A percentile compares a stretch with the other conserved stretches of the same genome.
phyloP scores from a whole-genome alignment of 2,329 filamentous ascomycete species.

The Paramyrothecium sp. region DNA sequence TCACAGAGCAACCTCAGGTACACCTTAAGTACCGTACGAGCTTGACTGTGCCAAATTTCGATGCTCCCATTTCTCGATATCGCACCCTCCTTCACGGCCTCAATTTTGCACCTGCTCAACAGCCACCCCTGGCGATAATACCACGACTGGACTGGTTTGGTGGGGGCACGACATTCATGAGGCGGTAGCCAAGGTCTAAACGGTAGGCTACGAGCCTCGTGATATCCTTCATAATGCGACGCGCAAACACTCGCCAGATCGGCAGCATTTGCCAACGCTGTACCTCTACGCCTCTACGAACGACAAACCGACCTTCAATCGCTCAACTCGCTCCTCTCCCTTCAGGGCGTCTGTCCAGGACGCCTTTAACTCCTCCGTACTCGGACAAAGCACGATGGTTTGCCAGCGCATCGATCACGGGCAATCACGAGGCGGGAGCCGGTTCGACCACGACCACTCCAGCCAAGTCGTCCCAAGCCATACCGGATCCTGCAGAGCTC shows the following conservation, averaged over 20 bases:
- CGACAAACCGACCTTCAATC: conserved; percentile 19
- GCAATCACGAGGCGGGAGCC: not conserved
- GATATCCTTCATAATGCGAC: conserved; percentile 33
- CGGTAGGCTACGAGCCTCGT: not conserved
- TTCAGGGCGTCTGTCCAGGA: not conserved
- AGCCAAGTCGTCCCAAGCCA: conserved; percentile 13
- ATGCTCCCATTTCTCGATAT: not conserved
- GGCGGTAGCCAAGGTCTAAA: not conserved
- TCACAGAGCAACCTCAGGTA: too few relatives aligned
- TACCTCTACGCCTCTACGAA: conserved; percentile 28
- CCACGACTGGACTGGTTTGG: too few relatives aligned
- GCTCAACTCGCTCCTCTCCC: conserved; percentile 9
- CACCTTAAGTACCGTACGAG: not conserved
- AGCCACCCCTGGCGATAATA: too few relatives aligned
- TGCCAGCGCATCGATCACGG: not conserved
- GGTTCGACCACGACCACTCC: not conserved
- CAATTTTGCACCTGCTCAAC: too few relatives aligned
- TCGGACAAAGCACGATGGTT: not conserved
- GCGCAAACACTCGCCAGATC: conserved; percentile 26
- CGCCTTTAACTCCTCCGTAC: not conserved
- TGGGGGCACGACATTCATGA: not conserved
- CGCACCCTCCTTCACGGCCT: too few relatives aligned
- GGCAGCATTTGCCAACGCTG: conserved; percentile 44
- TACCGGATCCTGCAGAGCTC: conserved; percentile 38
- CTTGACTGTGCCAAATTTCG: not conserved